phyloP scores from a whole-genome alignment of 352 stramenopile species.

The Phytophthora fragariae region DNA sequence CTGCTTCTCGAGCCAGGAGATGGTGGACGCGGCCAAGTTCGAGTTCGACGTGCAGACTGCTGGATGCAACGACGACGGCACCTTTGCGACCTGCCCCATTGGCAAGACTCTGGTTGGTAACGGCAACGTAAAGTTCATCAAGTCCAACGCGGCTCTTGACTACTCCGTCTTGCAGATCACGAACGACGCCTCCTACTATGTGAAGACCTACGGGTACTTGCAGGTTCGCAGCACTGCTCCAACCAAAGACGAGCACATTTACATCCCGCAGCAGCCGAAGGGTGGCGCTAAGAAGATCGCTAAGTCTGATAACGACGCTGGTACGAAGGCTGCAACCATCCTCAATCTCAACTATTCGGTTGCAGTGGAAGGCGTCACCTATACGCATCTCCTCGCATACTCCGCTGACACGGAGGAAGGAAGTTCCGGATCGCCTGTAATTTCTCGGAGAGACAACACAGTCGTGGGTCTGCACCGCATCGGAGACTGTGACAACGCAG shows the following conservation, averaged over 20 bases:
- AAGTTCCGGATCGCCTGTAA: constrained; percentile 69
- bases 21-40: constrained; percentile 52
- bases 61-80: constrained; percentile 54
- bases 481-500: constrained; percentile 74
- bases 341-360: constrained; percentile 46
- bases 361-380: constrained; percentile 41
- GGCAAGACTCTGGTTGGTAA: constrained; percentile 48
- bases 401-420: constrained; percentile 73
- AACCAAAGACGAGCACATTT: constrained; percentile 57
- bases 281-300: constrained; percentile 68
- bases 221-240: constrained; percentile 58
- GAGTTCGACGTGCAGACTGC: constrained; percentile 71
- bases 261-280: constrained; percentile 71
- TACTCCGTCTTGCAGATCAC: constrained; percentile 66
- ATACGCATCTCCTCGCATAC: constrained; percentile 61
- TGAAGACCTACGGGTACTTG: constrained; percentile 66
- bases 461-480: constrained; percentile 82
- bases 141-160: constrained; percentile 58
- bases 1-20: constrained; percentile 50
- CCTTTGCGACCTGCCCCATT: constrained; percentile 50
- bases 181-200: constrained; percentile 37
- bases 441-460: constrained; percentile 56
- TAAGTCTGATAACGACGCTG: constrained; percentile 47
- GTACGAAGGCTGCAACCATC: constrained; percentile 31
- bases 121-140: constrained; percentile 62